These are phyloP conservation scores for Psilocybe sp. DNA, from an alignment of 768 basidiomycete species.

Conservation along the genomic window DNA sequence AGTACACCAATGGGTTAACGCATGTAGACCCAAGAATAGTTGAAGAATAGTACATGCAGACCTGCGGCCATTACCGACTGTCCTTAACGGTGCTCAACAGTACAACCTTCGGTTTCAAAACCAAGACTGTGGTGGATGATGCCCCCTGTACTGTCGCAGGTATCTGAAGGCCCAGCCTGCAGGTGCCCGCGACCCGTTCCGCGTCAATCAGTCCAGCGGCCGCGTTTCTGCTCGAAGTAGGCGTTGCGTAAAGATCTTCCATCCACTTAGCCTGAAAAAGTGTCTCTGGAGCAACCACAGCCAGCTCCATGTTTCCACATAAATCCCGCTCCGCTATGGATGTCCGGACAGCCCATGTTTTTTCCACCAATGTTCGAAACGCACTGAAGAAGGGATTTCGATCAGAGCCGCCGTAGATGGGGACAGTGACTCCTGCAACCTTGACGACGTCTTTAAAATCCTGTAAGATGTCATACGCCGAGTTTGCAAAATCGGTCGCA, in stretches of 20 bases:
- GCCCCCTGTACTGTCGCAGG: neutral
- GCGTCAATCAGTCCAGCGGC: neutral
- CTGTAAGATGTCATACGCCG: constrained; percentile 11
- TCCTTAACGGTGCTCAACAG: too few species aligned
- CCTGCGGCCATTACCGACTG: too few species aligned
- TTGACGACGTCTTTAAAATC: constrained; percentile 4
- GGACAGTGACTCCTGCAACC: neutral
- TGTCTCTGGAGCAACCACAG: constrained; percentile 5
- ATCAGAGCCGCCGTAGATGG: neutral
- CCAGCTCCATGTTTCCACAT: constrained; percentile 14
- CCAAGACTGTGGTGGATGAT: neutral
- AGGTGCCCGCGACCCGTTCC: constrained; percentile 1
- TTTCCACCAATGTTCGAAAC: constrained; percentile 9
- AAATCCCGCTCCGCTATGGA: constrained; percentile 21
- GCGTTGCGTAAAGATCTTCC: neutral
- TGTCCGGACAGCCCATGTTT: constrained; percentile 13
- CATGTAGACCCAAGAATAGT: too few species aligned
- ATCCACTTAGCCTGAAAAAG: constrained; percentile 19
- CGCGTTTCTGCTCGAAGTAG: neutral
- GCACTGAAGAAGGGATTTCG: neutral
- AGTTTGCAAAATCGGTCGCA: constrained; percentile 1
- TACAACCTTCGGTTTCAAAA: constrained; percentile 1
- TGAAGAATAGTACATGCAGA: too few species aligned
- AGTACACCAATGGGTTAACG: too few species aligned
- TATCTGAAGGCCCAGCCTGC: neutral